These are phyloP conservation scores for Tothia fuscella DNA, from an alignment of 2,329 filamentous ascomycete genomes.

Conservation along the genomic window DNA sequence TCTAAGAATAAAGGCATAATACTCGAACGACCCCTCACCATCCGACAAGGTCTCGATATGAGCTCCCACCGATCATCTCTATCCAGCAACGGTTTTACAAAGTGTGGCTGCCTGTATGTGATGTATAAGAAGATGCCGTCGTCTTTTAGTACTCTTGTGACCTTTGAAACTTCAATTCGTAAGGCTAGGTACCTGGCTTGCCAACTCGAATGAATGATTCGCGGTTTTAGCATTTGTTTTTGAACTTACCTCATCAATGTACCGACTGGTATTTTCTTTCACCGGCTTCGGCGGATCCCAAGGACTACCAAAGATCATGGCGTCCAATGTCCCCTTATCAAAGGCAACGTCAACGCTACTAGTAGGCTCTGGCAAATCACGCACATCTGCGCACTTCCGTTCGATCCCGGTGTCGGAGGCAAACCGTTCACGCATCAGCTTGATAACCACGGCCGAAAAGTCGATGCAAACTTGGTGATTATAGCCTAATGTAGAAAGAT, in stretches of 20 bases:
- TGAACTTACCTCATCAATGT: slow-evolving; percentile 36
- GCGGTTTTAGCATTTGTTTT: too few relatives aligned
- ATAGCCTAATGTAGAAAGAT: slow-evolving; percentile 38
- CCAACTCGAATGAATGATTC: too few relatives aligned
- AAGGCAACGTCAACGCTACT: slow-evolving; percentile 43
- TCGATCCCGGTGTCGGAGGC: slow-evolving; percentile 28
- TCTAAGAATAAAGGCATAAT: slow-evolving; percentile 16
- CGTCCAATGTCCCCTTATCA: slow-evolving; percentile 45
- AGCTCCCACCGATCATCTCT: slow-evolving; percentile 17
- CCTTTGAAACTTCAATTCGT: slow-evolving; percentile 18
- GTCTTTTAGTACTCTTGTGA: slow-evolving; percentile 36
- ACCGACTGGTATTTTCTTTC: slow-evolving; percentile 34
- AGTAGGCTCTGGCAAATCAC: slow-evolving; percentile 32
- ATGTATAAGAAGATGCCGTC: slow-evolving; percentile 40
- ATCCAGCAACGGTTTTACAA: slow-evolving; percentile 20
- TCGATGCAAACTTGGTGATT: slow-evolving; percentile 42
- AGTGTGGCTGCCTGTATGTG: slow-evolving; percentile 22
- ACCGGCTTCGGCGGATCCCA: slow-evolving; percentile 42
- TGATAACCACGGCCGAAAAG: slow-evolving; percentile 43
- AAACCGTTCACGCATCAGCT: slow-evolving; percentile 39
- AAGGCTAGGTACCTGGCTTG: too few relatives aligned
- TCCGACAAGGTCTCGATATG: slow-evolving; percentile 16
- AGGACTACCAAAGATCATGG: slow-evolving; percentile 42
- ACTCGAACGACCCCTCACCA: slow-evolving; percentile 17
- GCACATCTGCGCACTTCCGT: slow-evolving; percentile 41